Evolutionary conservation across 768 basidiomycete genomes (phyloP).

Genomic region (Auricularia sp.): DNA sequence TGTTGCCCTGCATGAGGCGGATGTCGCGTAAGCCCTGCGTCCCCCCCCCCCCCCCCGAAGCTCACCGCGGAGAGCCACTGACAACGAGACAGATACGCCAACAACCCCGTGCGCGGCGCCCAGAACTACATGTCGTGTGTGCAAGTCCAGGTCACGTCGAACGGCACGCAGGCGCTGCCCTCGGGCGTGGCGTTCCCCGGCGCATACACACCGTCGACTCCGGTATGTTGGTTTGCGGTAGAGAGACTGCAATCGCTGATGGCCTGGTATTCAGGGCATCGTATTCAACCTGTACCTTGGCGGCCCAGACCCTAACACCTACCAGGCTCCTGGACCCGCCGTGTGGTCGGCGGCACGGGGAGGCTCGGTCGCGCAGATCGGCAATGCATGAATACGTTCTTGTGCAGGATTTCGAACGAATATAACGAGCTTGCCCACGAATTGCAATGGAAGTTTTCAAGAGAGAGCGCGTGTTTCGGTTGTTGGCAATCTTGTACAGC

Average conservation of each 20-base stretch:
- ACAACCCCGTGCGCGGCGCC: conserved; percentile 2
- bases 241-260: background rate
- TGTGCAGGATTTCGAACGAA: too few species aligned
- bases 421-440: too few species aligned
- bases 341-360: conserved; percentile 7
- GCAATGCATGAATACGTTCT: background rate
- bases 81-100: background rate
- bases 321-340: conserved; percentile 8
- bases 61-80: too few species aligned
- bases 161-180: conserved; percentile 8
- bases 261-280: background rate
- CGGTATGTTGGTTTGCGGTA: background rate
- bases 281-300: conserved; percentile 3
- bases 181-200: conserved; percentile 10
- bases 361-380: background rate
- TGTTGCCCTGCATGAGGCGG: conserved; percentile 8
- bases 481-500: too few species aligned
- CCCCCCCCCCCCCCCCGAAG: too few species aligned
- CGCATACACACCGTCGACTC: conserved; percentile 5
- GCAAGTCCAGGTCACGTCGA: conserved; percentile 7
- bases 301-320: conserved; percentile 4
- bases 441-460: too few species aligned
- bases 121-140: conserved; percentile 5
- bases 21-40: background rate
- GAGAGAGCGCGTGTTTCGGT: too few species aligned